Evolutionary conservation across 139 green algal genomes (phyloP).

Genomic region (Yamagishiella unicocca): DNA sequence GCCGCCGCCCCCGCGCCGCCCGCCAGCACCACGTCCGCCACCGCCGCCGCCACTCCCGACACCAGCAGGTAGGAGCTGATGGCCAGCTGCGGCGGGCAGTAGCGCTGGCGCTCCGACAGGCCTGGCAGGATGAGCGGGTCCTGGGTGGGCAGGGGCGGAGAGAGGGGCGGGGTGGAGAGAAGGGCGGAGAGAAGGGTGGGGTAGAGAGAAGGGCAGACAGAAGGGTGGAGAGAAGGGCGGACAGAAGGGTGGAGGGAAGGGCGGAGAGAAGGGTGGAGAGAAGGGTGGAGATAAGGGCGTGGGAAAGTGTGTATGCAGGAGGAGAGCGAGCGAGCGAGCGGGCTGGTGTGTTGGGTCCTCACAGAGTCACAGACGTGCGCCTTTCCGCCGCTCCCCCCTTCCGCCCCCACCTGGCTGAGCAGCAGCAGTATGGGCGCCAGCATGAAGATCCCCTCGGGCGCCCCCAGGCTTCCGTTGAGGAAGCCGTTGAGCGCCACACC

Average conservation of each 20-base stretch:
- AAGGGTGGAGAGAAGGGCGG: neutral
- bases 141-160: neutral
- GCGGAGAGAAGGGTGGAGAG: neutral
- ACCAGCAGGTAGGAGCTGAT: conserved; percentile 57
- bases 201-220: too few relatives aligned
- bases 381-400: neutral
- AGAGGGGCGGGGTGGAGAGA: neutral
- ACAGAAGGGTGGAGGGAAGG: neutral
- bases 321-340: neutral
- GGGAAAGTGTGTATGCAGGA: neutral
- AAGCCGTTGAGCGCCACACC: conserved; percentile 77
- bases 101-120: conserved; percentile 77
- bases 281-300: neutral
- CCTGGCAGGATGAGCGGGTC: conserved; percentile 79
- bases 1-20: neutral
- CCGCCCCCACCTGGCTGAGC: conserved; percentile 64
- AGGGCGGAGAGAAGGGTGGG: neutral
- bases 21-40: neutral
- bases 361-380: neutral
- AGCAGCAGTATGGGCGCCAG: conserved; percentile 88
- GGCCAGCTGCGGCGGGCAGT: conserved; percentile 74
- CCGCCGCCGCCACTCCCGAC: neutral
- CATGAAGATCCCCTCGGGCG: conserved; percentile 76
- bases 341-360: neutral
- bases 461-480: conserved; percentile 46